Evolutionary conservation across 805 yeast species (phyloP), one percentile per base, ranked within the genome.

Genomic region (Suhomyces emberorum): DNA sequence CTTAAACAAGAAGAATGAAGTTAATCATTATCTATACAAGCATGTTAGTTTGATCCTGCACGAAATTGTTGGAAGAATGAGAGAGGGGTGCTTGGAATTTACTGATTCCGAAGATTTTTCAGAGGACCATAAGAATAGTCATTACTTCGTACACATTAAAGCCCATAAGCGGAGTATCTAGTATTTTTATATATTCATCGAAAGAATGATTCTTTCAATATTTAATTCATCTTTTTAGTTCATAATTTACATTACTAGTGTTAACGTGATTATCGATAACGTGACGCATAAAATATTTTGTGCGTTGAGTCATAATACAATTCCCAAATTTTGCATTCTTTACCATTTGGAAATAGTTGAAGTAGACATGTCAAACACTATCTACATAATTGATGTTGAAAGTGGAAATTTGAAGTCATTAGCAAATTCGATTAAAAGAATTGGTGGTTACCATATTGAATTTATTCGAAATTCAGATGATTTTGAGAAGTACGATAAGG

Each of bases 371-470:
- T 22, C 37, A 7, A 35, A 44, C 24, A 53, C 55, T 6, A 61
- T 82, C n/a, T 74, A 86, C 60, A 79, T 93, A 28, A 84, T 93
- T 39, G 98, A 93, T 54, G 93, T 89, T 7, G 91, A 88, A 55
- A 85, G 95, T 55, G 99, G 99, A 2, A 93, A 93, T 55, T 65
- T 93, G 38, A 91, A 87, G 52, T 91, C 98, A 1, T 68, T 93
- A 37, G 76, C 79, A 36, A 93, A 93, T 62, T 96, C 98, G 2
- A 77, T 95, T 30, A 83, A 81, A 48, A 69, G 69, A 41, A 65
- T 88, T 16, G 97, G 97, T 1, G 57, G 54, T 11, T 85, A 79
- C 55, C 65, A 74, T 15, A 83, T 84, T 3, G 63, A 67, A 28
- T 74, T 82, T 51, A 73, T 89, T 49, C 76, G 70, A 41, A 65